Evolutionary conservation across 129 eudicot genomes (phyloP).

Genomic region (Logfia minima): DNA sequence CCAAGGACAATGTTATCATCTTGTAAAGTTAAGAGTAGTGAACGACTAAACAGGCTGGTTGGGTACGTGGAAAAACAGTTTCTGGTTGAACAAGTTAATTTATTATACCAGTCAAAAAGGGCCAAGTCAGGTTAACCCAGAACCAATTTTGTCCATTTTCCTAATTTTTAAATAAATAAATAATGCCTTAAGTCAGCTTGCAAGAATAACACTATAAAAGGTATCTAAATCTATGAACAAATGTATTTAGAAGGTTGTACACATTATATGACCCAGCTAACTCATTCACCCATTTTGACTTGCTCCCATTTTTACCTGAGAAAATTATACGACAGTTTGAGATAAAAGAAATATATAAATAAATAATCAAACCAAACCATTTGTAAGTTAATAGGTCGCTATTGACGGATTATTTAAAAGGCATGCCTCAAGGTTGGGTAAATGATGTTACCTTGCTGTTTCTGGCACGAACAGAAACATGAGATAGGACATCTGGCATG

Average conservation of each 20-base stretch:
- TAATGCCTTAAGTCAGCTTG: not conserved
- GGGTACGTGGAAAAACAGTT: not conserved
- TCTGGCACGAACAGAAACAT: constrained; percentile 99
- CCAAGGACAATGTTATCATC: constrained; percentile 22
- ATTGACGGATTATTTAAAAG: no score
- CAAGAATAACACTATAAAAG: not conserved
- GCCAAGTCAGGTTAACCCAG: not conserved
- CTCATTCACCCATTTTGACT: not conserved
- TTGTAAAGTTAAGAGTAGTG: not conserved
- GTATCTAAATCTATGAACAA: not conserved
- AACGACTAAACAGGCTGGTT: not conserved
- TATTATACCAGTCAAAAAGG: not conserved
- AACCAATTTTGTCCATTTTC: no score
- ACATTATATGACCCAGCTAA: not conserved
- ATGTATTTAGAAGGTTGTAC: not conserved
- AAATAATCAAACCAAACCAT: not conserved
- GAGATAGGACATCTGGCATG: constrained; percentile 99
- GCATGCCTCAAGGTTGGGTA: not conserved
- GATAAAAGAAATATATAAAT: no score
- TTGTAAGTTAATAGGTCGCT: not conserved
- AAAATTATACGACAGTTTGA: not conserved
- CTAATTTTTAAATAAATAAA: no score
- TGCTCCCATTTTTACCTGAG: not conserved
- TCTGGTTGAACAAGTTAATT: not conserved
- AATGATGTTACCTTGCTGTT: constrained; percentile 68